Evolutionary conservation across 768 basidiomycete species (phyloP).

Genomic region (Neoboletus magnificus): DNA sequence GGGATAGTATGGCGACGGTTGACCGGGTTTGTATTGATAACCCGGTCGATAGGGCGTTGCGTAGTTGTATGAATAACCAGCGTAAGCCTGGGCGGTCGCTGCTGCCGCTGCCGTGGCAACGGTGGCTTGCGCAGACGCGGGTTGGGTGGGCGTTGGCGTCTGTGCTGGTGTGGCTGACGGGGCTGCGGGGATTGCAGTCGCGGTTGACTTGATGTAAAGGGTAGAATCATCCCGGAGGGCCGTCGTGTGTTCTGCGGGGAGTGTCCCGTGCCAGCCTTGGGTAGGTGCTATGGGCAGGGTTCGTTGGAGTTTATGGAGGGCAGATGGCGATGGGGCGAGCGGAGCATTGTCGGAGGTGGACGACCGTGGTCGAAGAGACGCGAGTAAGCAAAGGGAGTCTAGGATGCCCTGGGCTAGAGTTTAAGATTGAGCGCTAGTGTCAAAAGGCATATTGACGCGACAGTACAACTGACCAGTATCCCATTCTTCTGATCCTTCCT

Average conservation of each 20-base stretch:
- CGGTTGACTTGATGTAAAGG: conserved; percentile 54
- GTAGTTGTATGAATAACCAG: conserved; percentile 37
- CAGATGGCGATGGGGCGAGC: conserved; percentile 58
- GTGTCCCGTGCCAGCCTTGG: conserved; percentile 72
- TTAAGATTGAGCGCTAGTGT: conserved; percentile 12
- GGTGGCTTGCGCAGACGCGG: conserved; percentile 22
- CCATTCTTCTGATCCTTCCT: conserved; percentile 79
- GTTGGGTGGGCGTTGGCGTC: conserved; percentile 32
- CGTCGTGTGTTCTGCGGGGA: conserved; percentile 51
- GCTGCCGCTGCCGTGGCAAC: conserved; percentile 26
- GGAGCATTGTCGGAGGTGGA: conserved; percentile 41
- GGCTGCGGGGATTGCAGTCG: conserved; percentile 32
- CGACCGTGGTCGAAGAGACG: conserved; percentile 67
- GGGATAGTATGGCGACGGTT: conserved; percentile 33
- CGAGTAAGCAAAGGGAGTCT: conserved; percentile 62
- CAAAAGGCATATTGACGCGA: conserved; percentile 1
- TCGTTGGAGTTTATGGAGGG: conserved; percentile 68
- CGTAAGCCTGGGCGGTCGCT: conserved; percentile 28
- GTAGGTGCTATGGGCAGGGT: conserved; percentile 60
- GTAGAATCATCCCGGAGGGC: conserved; percentile 77
- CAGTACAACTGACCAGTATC: conserved; percentile 59
- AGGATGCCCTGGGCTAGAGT: conserved; percentile 66
- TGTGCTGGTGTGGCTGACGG: conserved; percentile 34
- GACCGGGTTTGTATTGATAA: conserved; percentile 39
- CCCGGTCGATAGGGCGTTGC: conserved; percentile 31